Conservation (phyloP, 2,329 filamentous ascomycete genomes). For the Phaeosphaeriaceae sp. region DNA sequence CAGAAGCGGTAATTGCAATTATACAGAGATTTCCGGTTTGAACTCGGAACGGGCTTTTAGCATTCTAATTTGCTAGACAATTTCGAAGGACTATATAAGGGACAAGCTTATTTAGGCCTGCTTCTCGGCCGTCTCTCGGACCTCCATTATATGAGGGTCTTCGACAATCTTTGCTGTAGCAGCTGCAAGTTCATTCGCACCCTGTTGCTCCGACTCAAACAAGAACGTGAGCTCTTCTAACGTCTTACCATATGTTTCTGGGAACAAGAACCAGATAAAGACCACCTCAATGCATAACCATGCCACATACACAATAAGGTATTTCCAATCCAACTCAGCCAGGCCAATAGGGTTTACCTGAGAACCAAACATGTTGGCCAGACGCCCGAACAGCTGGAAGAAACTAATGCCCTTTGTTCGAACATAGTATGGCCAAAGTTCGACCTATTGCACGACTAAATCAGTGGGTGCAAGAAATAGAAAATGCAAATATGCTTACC, state of each 20-base stretch:
- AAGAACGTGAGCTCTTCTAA: slow-evolving; percentile 44
- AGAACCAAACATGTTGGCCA: slow-evolving; percentile 65
- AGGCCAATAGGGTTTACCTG: slow-evolving; percentile 69
- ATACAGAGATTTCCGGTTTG: no score
- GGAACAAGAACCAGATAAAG: slow-evolving; percentile 46
- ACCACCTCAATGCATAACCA: slow-evolving; percentile 43
- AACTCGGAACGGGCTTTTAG: no score
- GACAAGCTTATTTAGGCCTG: slow-evolving; percentile 16
- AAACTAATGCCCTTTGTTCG: slow-evolving; percentile 58
- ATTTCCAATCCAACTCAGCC: slow-evolving; percentile 65
- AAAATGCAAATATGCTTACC: slow-evolving; percentile 52
- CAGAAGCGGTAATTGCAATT: no score
- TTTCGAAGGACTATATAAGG: no score
- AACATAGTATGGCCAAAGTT: slow-evolving; percentile 51
- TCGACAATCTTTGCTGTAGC: slow-evolving; percentile 31
- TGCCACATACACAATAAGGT: slow-evolving; percentile 65
- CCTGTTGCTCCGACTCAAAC: slow-evolving; percentile 37
- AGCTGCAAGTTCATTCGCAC: slow-evolving; percentile 24
- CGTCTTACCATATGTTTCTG: slow-evolving; percentile 43
- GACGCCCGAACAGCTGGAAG: slow-evolving; percentile 69
- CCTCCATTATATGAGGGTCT: slow-evolving; percentile 24
- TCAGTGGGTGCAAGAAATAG: no score
- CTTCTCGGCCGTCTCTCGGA: slow-evolving; percentile 35
- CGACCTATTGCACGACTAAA: no score
- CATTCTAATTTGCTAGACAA: no score